Conservation (phyloP, 331 rosid genomes). For the Pyrus hybrid region DNA sequence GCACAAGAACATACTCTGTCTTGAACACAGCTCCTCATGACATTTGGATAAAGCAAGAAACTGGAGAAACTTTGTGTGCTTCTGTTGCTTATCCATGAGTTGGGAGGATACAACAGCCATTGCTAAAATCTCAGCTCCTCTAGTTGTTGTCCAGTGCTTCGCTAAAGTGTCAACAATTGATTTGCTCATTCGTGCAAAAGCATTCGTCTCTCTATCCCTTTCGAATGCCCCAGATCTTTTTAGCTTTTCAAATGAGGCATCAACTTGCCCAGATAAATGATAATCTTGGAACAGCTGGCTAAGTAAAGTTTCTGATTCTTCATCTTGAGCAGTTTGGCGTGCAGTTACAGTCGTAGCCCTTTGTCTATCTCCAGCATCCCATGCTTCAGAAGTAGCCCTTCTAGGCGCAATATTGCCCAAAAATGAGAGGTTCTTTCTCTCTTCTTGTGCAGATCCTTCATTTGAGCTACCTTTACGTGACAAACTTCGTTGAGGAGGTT, state of each 20-base stretch:
- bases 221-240: constrained; percentile 76
- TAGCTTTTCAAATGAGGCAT: constrained; percentile 65
- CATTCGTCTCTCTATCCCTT: constrained; percentile 86
- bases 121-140: constrained; percentile 96
- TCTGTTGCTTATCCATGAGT: constrained; percentile 84
- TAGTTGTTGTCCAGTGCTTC: constrained; percentile 96
- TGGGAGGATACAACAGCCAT: constrained; percentile 83
- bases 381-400: constrained; percentile 76
- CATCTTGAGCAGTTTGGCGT: constrained; percentile 72
- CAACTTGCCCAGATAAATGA: constrained; percentile 71
- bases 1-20: constrained; percentile 57
- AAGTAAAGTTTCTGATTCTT: constrained; percentile 86
- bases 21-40: constrained; percentile 95
- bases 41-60: constrained; percentile 92
- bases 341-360: constrained; percentile 50
- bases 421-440: constrained; percentile 61
- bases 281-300: constrained; percentile 71
- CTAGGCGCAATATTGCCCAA: constrained; percentile 53
- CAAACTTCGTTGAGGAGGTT: constrained; percentile 95
- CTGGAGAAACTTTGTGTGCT: constrained; percentile 77
- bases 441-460: constrained; percentile 85
- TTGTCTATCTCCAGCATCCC: constrained; percentile 69
- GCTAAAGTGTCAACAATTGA: constrained; percentile 91
- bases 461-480: constrained; percentile 95
- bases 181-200: constrained; percentile 84